Evolutionary conservation across 1,284 basidiomycete species (phyloP), one percentile per base, ranked within the genome.

Genomic region (Naganishia sp.): DNA sequence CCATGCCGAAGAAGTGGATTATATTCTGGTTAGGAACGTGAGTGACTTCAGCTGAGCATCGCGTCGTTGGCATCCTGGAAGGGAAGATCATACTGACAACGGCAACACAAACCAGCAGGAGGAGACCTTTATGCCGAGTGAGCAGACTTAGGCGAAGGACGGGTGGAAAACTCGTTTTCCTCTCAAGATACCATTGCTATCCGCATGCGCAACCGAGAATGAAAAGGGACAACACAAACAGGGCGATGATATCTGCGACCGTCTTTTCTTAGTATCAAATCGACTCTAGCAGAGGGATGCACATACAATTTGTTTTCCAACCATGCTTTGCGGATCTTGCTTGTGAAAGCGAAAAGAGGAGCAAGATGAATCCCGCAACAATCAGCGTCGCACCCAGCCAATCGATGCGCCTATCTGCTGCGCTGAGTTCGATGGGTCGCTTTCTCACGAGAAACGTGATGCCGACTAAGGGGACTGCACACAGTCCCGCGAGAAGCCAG

Each of bases 311-410:
- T 46, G 45, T 56, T 18, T 2, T 23, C 55, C 55, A 45, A 6
- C 55, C 55, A 23, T 45, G 21, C 28, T 56, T 56, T 45, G 55
- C 43, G 16, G 55, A 23, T 13, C 55, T 11, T 15, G 42, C 55
- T 31, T 44, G 43, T n/a, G 55, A 56, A 23, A 56, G 42, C 23
- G 55, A 9, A 28, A 28, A 56, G 55, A 56, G 44, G 23, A 56
- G 13, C 43, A 45, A 23, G 10, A 45, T 43, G 16, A 56, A 56
- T 15, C 55, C 55, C 6, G 23, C 11, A 44, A 33, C 45, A 21
- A 56, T 44, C 11, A 56, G 55, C 21, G 44, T 6, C 25, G 28
- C 55, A 23, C 55, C 43, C n/a, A 56, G 11, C 55, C 55, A 56
- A n/a, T 56, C 55, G 13, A 56, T 25, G 11, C 55, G 43, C 6